Base-by-base conservation (phyloP, 75 land plant genomes). In the Isoetes taiwanensis region DNA sequence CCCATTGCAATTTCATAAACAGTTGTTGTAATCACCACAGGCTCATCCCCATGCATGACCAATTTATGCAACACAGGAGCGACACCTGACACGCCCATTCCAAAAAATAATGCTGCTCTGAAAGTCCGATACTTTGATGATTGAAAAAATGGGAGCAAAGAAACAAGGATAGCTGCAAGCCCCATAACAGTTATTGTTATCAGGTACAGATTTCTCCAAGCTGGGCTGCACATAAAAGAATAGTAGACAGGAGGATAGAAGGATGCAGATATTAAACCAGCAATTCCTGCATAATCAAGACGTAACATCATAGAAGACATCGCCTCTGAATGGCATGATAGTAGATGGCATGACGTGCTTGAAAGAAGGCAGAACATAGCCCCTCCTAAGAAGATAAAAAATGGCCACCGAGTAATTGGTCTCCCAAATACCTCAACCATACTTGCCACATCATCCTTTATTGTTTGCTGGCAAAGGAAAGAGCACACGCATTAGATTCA, bases 161-260 rank as follows among this genome's bases (percentile, higher is more conserved):
- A 93, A 0, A 66, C 65, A 11, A 72, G 14, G 3, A 81, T 39
- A 2, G 95, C 74, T 8, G 60, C 75, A 6, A 87, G 48, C 4
- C 98, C 95, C 28, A 88, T 43, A 16, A 81, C 10, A 12, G 89
- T 87, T 48, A 87, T 88, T 54, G 71, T 61, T 55, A 74, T 72
- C 17, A 93, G 40, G 63, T 87, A 87, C 43, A 87, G 64, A 24
- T 77, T 75, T 67, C 80, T 71, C 54, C 86, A 76, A 61, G 81
- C 70, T 0, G 98, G 94, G 33, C 73, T 16, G 80, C 95, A 90
- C 87, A 80, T 78, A 65, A 90, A 90, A 24, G 95, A 78, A 63
- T 90, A 90, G 71, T 90, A 90, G 19, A 90, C 98, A 11, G 86
- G 95, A 50, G 98, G 98, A 39, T 83, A 93, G 72, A 93, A 93